phyloP scores from a whole-genome alignment of 768 basidiomycete species.

The Tephrocybe rancida region DNA sequence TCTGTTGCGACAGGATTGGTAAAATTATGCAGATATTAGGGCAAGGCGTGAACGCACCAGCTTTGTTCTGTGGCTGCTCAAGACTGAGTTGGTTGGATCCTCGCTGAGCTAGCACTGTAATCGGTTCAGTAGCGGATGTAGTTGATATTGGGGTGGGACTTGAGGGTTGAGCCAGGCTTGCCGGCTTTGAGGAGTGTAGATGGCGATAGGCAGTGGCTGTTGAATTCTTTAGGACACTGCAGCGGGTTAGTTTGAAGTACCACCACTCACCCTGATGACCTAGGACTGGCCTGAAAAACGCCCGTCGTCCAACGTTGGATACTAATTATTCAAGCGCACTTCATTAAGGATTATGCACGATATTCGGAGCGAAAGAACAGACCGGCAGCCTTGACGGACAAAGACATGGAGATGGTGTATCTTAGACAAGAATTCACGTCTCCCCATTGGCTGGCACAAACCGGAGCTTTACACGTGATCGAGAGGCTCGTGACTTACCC shows the following conservation, averaged over 20 bases:
- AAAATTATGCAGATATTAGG: not conserved
- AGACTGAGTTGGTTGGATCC: slow-evolving; percentile 86
- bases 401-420: slow-evolving; percentile 46
- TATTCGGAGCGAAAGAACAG: slow-evolving; percentile 11
- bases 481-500: not conserved
- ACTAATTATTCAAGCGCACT: slow-evolving; percentile 25
- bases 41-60: slow-evolving; percentile 52
- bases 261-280: slow-evolving; percentile 41
- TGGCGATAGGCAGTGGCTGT: slow-evolving; percentile 47
- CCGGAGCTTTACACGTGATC: slow-evolving; percentile 19
- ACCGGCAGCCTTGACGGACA: slow-evolving; percentile 42
- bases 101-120: slow-evolving; percentile 72
- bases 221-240: slow-evolving; percentile 19
- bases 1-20: slow-evolving; percentile 49
- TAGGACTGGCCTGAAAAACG: slow-evolving; percentile 45
- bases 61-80: slow-evolving; percentile 87
- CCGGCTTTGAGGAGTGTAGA: slow-evolving; percentile 55
- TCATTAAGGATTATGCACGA: not conserved
- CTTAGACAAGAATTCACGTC: slow-evolving; percentile 22
- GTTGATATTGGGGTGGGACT: slow-evolving; percentile 38
- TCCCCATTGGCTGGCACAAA: slow-evolving; percentile 28
- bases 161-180: slow-evolving; percentile 38
- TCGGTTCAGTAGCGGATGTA: slow-evolving; percentile 53
- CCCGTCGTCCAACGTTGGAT: slow-evolving; percentile 42
- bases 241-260: slow-evolving; percentile 1